These are phyloP conservation scores for Kwoniella mangroviensis DNA, from an alignment of 768 basidiomycete species.

Conservation along the genomic window DNA sequence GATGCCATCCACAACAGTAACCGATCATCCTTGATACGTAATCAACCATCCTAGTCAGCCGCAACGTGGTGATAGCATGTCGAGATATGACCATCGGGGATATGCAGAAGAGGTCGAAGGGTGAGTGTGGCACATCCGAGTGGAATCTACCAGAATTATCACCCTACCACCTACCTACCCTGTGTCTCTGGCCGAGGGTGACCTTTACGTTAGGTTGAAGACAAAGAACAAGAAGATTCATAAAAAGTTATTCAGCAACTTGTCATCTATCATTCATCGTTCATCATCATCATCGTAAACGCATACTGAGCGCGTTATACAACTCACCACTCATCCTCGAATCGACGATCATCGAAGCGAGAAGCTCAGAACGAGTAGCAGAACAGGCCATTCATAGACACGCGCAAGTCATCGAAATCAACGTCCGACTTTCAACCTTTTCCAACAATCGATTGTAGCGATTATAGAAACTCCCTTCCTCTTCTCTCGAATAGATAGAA, in stretches of 20 bases:
- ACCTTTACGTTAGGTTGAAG: neutral
- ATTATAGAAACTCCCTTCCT: conserved; percentile 14
- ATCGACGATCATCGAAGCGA: neutral
- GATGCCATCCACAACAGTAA: neutral
- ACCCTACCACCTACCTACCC: too few relatives aligned
- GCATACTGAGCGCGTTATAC: conserved; percentile 19
- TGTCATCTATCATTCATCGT: neutral
- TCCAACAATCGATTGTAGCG: conserved; percentile 15
- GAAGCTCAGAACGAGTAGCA: neutral
- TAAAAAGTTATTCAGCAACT: conserved; percentile 4
- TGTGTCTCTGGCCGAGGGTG: conserved; percentile 13
- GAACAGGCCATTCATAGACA: neutral
- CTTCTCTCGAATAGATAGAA: neutral
- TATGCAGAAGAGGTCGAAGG: conserved; percentile 11
- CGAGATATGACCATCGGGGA: conserved; percentile 2
- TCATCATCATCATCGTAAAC: conserved; percentile 10
- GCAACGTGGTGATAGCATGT: conserved; percentile 5
- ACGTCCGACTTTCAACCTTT: conserved; percentile 5
- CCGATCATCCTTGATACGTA: conserved; percentile 4
- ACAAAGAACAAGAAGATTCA: conserved; percentile 13
- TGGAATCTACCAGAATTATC: conserved; percentile 17
- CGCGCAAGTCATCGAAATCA: too few relatives aligned
- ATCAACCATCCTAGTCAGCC: neutral
- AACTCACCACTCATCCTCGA: conserved; percentile 17
- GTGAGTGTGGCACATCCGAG: conserved; percentile 5